Evolutionary conservation across 2,329 filamentous ascomycete species (phyloP), one percentile per base, ranked within the genome.

Genomic region (Thermoascus crustaceus): DNA sequence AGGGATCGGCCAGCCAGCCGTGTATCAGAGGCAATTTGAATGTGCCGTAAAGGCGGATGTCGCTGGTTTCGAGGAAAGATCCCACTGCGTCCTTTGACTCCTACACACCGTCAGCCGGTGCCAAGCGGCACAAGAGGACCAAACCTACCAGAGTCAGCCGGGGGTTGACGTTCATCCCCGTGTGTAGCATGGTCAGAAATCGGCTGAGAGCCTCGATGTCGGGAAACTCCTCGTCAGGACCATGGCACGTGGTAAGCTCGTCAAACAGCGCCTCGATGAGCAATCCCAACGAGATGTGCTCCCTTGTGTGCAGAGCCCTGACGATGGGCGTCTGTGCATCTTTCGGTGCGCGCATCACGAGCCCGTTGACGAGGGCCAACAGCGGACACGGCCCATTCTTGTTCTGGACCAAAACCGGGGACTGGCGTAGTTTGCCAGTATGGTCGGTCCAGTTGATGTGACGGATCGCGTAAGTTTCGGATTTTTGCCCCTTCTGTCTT

Each of bases 101-200:
- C 62, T 57, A 35, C 3, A 25, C 14, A 16, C 11, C 17, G 34
- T 52, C 34, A 50, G 0, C 72, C 73, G 4, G 75, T 68, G 14
- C 22, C 16, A 32, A 23, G 4, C 5, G 40, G 32, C 31, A 25
- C 10, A 22, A 11, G 5, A 11, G 1, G 19, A 18, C 10, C 23
- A 20, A 33, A 30, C 45, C 40, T 50, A 58, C 71, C 2, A 85
- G 73, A 5, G 93, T 72, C 44, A 94, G 91, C 13, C 83, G 78
- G 2, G 91, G 91, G 46, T 98, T 98, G 38, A 96, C 89, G 51
- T 96, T 98, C 85, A 98, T 94, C 23, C 91, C 91, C 0, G 88
- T 96, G 49, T 95, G 86, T 2, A 98, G 67, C 29, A 85, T 84
- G 38, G 91, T 76, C 2, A 98, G 68, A 53, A 98, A 98, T 5